These are phyloP conservation scores for Colletotrichum agaves DNA, from an alignment of 2,329 filamentous ascomycete genomes.

Conservation along the genomic window DNA sequence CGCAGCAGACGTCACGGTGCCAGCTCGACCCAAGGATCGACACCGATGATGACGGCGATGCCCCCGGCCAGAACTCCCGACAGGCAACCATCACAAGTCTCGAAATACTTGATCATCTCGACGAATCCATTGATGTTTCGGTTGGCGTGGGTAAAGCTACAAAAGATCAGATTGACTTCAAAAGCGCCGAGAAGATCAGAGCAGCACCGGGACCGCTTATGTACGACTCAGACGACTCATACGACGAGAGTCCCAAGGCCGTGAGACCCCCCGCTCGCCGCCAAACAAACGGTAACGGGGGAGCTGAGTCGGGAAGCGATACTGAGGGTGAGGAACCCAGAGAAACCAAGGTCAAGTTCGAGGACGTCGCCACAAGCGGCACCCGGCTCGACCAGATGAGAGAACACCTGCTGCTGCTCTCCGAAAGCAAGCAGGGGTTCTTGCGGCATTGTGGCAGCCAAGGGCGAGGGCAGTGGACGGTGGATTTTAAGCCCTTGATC, in stretches of 20 bases:
- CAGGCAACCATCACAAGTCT: slow-evolving; percentile 60
- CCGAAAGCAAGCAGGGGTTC: slow-evolving; percentile 76
- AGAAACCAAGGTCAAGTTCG: slow-evolving; percentile 61
- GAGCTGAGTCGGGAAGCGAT: slow-evolving; percentile 46
- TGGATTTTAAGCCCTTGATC: slow-evolving; percentile 82
- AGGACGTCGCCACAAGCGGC: slow-evolving; percentile 55
- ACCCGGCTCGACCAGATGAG: slow-evolving; percentile 70
- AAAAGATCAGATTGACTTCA: slow-evolving; percentile 57
- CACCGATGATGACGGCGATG: slow-evolving; percentile 50
- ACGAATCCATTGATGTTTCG: slow-evolving; percentile 63
- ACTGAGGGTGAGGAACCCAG: slow-evolving; percentile 41
- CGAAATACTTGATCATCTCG: slow-evolving; percentile 66
- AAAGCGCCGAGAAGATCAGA: slow-evolving; percentile 61
- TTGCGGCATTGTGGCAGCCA: slow-evolving; percentile 72
- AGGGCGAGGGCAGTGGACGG: slow-evolving; percentile 79
- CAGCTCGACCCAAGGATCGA: slow-evolving; percentile 66
- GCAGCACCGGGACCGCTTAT: slow-evolving; percentile 41
- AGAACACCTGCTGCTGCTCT: slow-evolving; percentile 78
- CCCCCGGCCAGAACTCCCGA: slow-evolving; percentile 39
- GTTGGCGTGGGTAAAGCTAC: slow-evolving; percentile 67
- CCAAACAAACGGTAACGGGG: slow-evolving; percentile 48
- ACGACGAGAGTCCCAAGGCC: slow-evolving; percentile 42
- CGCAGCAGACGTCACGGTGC: slow-evolving; percentile 75
- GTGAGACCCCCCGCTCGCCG: slow-evolving; percentile 38
- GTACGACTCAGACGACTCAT: slow-evolving; percentile 50